Conservation (phyloP, 177 flowering plant species). For the Vitis hybrid region DNA sequence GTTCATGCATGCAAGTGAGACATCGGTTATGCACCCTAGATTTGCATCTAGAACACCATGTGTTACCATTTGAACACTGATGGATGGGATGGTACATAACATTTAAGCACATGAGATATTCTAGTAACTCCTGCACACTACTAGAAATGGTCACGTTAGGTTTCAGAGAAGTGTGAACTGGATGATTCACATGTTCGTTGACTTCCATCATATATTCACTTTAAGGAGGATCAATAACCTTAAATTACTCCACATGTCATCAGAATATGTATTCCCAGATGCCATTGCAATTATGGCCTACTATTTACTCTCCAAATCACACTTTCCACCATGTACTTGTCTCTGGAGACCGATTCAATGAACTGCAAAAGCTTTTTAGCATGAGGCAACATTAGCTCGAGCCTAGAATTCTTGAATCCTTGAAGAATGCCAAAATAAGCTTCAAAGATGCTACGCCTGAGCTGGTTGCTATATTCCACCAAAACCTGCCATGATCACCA, state of each 20-base stretch:
- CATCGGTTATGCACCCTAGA: too few relatives aligned
- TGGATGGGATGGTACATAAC: constrained; percentile 86
- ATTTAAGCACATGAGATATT: constrained; percentile 92
- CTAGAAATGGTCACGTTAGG: constrained; percentile 60
- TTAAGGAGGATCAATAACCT: constrained; percentile 62
- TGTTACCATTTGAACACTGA: too few relatives aligned
- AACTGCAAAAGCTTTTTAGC: constrained; percentile 74
- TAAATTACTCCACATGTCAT: constrained; percentile 60
- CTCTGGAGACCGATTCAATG: constrained; percentile 59
- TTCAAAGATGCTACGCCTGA: constrained; percentile 75
- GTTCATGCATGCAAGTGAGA: too few relatives aligned
- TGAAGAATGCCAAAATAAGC: constrained; percentile 89
- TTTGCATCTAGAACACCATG: too few relatives aligned
- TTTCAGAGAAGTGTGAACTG: constrained; percentile 45
- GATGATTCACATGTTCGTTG: constrained; percentile 52
- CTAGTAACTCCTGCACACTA: constrained; percentile 82
- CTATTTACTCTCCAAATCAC: neutral
- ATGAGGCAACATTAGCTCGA: constrained; percentile 73
- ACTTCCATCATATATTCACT: constrained; percentile 51
- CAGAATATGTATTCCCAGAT: constrained; percentile 44
- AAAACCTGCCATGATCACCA: constrained; percentile 42
- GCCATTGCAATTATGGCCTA: neutral
- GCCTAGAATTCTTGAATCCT: constrained; percentile 67
- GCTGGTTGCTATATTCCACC: constrained; percentile 81
- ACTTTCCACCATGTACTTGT: constrained; percentile 40